Evolutionary conservation across 176 grass and related monocot species (phyloP).

Genomic region (Elymus sibiricus): DNA sequence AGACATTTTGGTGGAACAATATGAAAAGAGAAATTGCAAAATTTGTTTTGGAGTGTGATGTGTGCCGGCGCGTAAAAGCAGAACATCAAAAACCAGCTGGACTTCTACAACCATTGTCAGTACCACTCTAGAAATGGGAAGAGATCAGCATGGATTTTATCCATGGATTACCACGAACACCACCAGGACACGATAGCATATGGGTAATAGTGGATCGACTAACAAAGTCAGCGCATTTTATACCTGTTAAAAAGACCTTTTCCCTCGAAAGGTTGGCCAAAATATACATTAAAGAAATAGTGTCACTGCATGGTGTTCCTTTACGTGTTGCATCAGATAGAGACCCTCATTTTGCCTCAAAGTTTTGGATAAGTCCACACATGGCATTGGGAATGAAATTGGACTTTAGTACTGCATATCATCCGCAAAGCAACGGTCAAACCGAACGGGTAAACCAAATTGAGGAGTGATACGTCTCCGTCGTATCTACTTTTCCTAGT

Average conservation of each 20-base stretch:
- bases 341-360: neutral
- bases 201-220: neutral
- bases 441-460: neutral
- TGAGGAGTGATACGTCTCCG: too few species aligned
- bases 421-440: neutral
- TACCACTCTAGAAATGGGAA: neutral
- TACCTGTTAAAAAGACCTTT: neutral
- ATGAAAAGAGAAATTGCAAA: neutral
- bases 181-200: neutral
- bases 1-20: neutral
- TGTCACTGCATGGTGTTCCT: neutral
- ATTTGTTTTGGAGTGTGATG: neutral
- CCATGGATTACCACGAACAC: neutral
- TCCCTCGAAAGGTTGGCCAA: neutral
- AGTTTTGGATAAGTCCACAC: neutral
- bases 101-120: neutral
- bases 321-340: neutral
- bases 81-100: neutral
- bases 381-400: neutral
- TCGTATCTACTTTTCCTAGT: too few species aligned
- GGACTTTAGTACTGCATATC: neutral
- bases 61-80: neutral
- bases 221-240: neutral
- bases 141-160: neutral
- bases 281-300: neutral